These are phyloP conservation scores for Sphaceloma murrayae DNA, from an alignment of 2,329 filamentous ascomycete species.

Conservation along the genomic window DNA sequence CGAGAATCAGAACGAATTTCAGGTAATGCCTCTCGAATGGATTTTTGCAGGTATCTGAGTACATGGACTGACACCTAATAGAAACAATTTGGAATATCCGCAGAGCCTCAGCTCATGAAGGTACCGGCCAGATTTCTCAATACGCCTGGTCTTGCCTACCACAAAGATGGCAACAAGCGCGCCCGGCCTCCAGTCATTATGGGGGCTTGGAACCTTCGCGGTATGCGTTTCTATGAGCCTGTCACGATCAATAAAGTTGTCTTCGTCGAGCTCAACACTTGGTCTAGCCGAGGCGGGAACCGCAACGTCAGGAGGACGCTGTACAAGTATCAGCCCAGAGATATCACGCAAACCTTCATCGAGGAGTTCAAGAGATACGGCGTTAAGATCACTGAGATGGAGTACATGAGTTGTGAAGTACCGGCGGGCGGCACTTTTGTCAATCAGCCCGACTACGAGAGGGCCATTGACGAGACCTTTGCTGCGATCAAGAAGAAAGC, in stretches of 20 bases:
- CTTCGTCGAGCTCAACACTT: conserved; percentile 29
- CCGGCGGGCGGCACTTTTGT: conserved; percentile 3
- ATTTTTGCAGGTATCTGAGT: not conserved
- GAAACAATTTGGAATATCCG: conserved; percentile 51
- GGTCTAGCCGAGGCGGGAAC: no score
- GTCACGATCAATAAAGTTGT: conserved; percentile 45
- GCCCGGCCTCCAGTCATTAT: conserved; percentile 17
- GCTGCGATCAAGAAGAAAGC: not conserved
- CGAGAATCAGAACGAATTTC: no score
- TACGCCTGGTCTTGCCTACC: conserved; percentile 55
- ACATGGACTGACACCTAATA: not conserved
- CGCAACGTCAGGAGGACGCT: no score
- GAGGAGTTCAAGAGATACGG: not conserved
- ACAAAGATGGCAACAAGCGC: conserved; percentile 18
- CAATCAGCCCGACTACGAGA: not conserved
- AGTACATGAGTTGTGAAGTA: not conserved
- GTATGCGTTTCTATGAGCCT: conserved; percentile 46
- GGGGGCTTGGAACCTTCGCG: conserved; percentile 28
- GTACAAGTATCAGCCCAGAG: no score
- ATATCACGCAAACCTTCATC: no score
- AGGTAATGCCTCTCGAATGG: no score
- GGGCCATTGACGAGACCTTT: not conserved
- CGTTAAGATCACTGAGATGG: not conserved
- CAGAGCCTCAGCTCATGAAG: conserved; percentile 55
- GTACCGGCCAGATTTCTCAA: conserved; percentile 61